phyloP scores from a whole-genome alignment of 305 asterid genomes.

The Fraxinus albicans region DNA sequence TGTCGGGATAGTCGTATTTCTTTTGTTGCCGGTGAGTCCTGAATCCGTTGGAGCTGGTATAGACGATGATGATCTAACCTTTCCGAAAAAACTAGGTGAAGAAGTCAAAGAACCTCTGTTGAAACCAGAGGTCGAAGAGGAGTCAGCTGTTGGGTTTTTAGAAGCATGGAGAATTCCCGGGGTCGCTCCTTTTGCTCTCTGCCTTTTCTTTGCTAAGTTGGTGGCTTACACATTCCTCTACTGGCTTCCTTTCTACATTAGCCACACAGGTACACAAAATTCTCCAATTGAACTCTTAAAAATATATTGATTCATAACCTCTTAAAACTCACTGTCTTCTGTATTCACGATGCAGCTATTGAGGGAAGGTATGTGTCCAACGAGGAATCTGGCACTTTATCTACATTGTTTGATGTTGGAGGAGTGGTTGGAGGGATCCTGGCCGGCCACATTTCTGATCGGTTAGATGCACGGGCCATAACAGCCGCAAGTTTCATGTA shows the following conservation, averaged over 20 bases:
- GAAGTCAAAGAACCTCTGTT: constrained; percentile 28
- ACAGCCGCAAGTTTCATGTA: constrained; percentile 97
- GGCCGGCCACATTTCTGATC: constrained; percentile 90
- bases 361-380: constrained; percentile 72
- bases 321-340: constrained; percentile 8
- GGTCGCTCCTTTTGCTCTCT: constrained; percentile 51
- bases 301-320: too few species aligned
- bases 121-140: neutral
- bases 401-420: constrained; percentile 89
- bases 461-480: constrained; percentile 71
- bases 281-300: constrained; percentile 21
- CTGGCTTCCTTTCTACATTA: constrained; percentile 58
- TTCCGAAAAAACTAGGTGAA: constrained; percentile 31
- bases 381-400: constrained; percentile 80
- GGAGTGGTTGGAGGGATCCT: constrained; percentile 92
- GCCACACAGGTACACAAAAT: constrained; percentile 51
- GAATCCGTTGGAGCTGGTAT: constrained; percentile 31
- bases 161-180: constrained; percentile 59
- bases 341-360: constrained; percentile 50
- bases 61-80: constrained; percentile 28
- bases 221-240: constrained; percentile 53
- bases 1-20: constrained; percentile 59
- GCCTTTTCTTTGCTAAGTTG: constrained; percentile 54
- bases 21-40: constrained; percentile 43
- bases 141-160: constrained; percentile 47